Conservation (phyloP, 2,329 filamentous ascomycete species). For the Coniochaeta sp. region DNA sequence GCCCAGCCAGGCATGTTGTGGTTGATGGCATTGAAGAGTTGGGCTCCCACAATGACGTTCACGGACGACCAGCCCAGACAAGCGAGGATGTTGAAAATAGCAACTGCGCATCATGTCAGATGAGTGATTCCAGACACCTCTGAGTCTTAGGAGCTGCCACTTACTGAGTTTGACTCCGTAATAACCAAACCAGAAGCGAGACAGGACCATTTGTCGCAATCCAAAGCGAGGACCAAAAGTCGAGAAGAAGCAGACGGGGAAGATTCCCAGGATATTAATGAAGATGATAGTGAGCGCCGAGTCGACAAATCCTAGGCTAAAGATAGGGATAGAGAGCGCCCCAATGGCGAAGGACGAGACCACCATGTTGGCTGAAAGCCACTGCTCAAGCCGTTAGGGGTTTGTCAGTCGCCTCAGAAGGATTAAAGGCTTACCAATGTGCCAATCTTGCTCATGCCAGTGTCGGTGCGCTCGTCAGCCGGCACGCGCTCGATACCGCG, state of each 20-base stretch:
- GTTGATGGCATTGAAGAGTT: conserved; percentile 71
- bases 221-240: conserved; percentile 70
- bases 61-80: conserved; percentile 71
- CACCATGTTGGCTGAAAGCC: conserved; percentile 73
- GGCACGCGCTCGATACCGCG: conserved; percentile 71
- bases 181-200: conserved; percentile 70
- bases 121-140: background rate
- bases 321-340: conserved; percentile 60
- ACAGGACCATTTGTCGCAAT: conserved; percentile 73
- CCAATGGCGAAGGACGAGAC: conserved; percentile 72
- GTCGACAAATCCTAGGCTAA: conserved; percentile 65
- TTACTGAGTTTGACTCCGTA: conserved; percentile 60
- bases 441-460: conserved; percentile 57
- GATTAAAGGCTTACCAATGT: conserved; percentile 52
- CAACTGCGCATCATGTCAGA: conserved; percentile 36
- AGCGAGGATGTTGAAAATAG: conserved; percentile 62
- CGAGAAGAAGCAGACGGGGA: conserved; percentile 70
- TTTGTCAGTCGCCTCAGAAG: background rate
- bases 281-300: conserved; percentile 65
- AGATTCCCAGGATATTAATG: conserved; percentile 66
- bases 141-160: conserved; percentile 15
- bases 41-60: conserved; percentile 73
- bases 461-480: conserved; percentile 59
- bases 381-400: conserved; percentile 33
- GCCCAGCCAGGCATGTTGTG: conserved; percentile 61